Conservation (phyloP, 2,329 filamentous ascomycete species). For the Xylaria sp. region DNA sequence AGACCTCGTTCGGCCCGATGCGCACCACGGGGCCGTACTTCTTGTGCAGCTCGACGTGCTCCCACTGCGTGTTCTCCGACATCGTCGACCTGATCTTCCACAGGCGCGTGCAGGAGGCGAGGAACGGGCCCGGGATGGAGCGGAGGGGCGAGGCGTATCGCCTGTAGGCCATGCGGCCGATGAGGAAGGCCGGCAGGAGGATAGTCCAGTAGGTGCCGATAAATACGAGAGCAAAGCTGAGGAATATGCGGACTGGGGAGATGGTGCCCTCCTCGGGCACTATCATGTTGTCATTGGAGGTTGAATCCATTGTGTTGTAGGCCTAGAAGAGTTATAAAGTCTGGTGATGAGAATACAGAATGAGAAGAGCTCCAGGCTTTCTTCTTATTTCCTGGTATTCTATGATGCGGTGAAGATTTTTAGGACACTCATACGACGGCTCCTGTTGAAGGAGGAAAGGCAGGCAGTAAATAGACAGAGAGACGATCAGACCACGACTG, state of each 20-base stretch:
- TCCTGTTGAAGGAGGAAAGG: constrained; percentile 46
- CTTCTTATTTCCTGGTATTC: constrained; percentile 13
- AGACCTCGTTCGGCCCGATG: constrained; percentile 62
- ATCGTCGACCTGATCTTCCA: constrained; percentile 57
- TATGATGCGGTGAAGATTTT: constrained; percentile 31
- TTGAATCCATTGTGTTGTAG: constrained; percentile 32
- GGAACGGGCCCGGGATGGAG: constrained; percentile 46
- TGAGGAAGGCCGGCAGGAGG: constrained; percentile 46
- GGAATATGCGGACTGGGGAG: constrained; percentile 46
- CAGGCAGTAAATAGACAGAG: constrained; percentile 16
- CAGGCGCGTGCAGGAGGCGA: constrained; percentile 51
- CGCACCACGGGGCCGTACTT: constrained; percentile 61
- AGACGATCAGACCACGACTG: constrained; percentile 10
- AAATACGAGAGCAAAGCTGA: constrained; percentile 48
- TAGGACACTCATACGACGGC: constrained; percentile 14
- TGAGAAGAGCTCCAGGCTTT: constrained; percentile 10
- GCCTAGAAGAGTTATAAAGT: background rate
- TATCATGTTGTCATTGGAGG: constrained; percentile 34
- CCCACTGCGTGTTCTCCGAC: constrained; percentile 54
- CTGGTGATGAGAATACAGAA: background rate
- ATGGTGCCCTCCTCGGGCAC: constrained; percentile 43
- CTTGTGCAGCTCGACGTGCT: constrained; percentile 58
- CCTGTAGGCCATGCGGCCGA: constrained; percentile 47
- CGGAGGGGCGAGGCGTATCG: constrained; percentile 51
- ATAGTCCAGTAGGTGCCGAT: constrained; percentile 50